These are phyloP conservation scores for Pseudogymnoascus destructans DNA, from an alignment of 2,329 filamentous ascomycete genomes.

Conservation along the genomic window DNA sequence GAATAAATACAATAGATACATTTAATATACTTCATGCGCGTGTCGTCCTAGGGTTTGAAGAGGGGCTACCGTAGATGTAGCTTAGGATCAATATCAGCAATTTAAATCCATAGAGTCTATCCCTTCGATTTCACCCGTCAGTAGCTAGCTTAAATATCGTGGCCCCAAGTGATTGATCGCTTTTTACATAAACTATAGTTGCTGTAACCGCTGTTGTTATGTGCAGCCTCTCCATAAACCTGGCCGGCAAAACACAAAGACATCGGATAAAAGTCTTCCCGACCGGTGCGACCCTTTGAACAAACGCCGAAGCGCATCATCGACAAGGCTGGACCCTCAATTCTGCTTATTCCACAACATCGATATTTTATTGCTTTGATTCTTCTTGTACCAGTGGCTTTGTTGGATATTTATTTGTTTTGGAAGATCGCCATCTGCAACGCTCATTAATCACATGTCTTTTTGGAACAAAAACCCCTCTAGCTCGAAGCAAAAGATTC, in stretches of 20 bases:
- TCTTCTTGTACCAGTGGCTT: background rate
- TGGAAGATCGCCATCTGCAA: background rate
- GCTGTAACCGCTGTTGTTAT: background rate
- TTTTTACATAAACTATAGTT: background rate
- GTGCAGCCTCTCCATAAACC: background rate
- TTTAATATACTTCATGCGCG: background rate
- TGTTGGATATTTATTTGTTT: constrained; percentile 1
- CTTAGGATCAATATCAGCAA: background rate
- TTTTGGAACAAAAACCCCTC: constrained; percentile 11
- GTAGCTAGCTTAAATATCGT: background rate
- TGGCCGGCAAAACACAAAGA: background rate
- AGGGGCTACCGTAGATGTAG: background rate
- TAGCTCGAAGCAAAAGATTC: constrained; percentile 9
- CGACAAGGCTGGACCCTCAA: background rate
- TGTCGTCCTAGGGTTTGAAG: no score
- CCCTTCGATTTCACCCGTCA: background rate
- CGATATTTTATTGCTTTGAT: constrained; percentile 6
- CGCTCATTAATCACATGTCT: constrained; percentile 10
- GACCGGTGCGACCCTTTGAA: background rate
- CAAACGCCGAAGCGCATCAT: background rate
- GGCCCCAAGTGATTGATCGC: background rate
- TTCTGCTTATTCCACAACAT: background rate
- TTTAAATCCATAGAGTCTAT: background rate
- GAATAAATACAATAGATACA: background rate
- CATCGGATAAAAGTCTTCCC: background rate